Evolutionary conservation across 2,329 filamentous ascomycete species (phyloP), one percentile per base, ranked within the genome.

Genomic region (Ceratocystis destructans): DNA sequence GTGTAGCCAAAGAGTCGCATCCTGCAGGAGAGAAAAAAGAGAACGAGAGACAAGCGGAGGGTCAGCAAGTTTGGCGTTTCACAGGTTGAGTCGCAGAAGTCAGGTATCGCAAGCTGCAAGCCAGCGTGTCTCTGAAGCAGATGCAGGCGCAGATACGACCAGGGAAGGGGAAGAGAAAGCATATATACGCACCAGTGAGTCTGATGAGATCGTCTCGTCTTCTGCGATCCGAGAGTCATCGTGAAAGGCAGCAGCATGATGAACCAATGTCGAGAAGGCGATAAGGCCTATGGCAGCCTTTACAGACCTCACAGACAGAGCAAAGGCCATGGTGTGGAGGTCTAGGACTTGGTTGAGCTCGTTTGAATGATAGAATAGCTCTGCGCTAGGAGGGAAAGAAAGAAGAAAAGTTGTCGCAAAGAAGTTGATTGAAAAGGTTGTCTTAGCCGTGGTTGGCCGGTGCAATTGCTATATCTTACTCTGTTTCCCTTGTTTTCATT

Each of bases 1-100:
- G 77, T 99, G 94, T 71, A 87, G 81, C 94, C 94, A 99, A 83
- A 99, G 77, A 72, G 86, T 90, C 53, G 86, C 82, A 75, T 97
- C 94, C 83, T 86, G 15, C 17, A 20, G 15, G 33, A 57, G 10
- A 41, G 17, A 4, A 20, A 25, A 41, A 37, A 65, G 20, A 25
- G 44, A 41, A 22, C 59, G 31, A 25, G 44, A 63, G 22, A 50
- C 3, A 62, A 31, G 1, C n/a, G 8, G 22, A 33, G 64, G 20
- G 28, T 63, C 5, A 48, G 41, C n/a, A 59, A 59, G 50, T 65
- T 25, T 45, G 45, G 50, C 41, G 46, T 59, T 59, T 37, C 55
- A 59, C 55, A 12, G 5, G 55, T 28, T n/a, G 20, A 12, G 28
- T 20, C 28, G 31, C 55, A 33, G 15, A 59, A 41, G 37, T 41